Conservation (phyloP, 257 asterid species). For the Solanum clarkiae region DNA sequence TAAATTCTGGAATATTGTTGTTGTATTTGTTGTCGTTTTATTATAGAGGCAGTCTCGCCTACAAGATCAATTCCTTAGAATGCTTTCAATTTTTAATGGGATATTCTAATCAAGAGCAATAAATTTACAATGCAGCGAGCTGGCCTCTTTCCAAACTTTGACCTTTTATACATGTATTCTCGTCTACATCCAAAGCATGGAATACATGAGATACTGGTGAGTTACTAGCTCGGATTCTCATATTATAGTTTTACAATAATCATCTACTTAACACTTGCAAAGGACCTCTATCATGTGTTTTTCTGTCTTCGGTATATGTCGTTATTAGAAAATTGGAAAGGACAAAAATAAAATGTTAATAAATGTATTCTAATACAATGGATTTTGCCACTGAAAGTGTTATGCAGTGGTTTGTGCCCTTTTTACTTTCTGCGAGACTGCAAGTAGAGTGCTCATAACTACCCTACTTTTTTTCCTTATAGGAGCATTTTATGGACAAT, state of each 20-base stretch:
- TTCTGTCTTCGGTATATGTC: background rate
- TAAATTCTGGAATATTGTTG: background rate
- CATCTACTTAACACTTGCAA: background rate
- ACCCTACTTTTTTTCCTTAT: slow-evolving; percentile 1
- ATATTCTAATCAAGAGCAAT: background rate
- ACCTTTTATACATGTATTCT: slow-evolving; percentile 70
- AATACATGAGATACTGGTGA: slow-evolving; percentile 63
- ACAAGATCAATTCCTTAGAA: background rate
- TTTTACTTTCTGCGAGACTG: background rate
- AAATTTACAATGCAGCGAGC: slow-evolving; percentile 57
- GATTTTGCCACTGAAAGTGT: background rate
- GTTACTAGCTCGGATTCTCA: slow-evolving; percentile 1
- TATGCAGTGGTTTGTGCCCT: background rate
- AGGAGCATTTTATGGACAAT: slow-evolving; percentile 79
- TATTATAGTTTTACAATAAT: background rate
- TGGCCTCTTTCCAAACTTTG: slow-evolving; percentile 83
- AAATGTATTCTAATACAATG: background rate
- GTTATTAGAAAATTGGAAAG: background rate
- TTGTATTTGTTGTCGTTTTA: background rate
- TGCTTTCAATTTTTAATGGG: background rate
- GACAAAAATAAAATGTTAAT: background rate
- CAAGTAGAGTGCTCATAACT: background rate
- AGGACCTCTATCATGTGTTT: background rate
- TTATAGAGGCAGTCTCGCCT: background rate
- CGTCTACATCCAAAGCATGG: slow-evolving; percentile 52